Evolutionary conservation across 805 yeast genomes (phyloP), one percentile per base, ranked within the genome.

Genomic region (Candida schatavii): DNA sequence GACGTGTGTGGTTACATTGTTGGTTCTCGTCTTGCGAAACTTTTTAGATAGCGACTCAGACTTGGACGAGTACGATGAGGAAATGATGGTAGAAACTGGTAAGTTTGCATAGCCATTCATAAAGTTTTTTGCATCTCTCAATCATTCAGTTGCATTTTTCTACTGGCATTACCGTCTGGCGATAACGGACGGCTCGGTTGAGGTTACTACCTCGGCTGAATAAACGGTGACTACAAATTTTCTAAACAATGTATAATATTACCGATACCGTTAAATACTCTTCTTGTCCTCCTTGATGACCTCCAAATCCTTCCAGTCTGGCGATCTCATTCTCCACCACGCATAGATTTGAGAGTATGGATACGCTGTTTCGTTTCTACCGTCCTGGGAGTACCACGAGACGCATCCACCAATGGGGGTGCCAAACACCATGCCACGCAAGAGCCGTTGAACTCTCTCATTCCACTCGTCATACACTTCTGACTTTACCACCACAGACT

Each of bases 371-470:
- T 55, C 47, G 45, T 68, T 68, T 41, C 49, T 39, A 11, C 61
- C 62, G 17, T 45, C 53, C 26, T 48, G 42, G 1, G 62, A 19
- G 41, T 68, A 69, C 73, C 74, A 69, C n/a, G 70, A 57, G 10
- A 49, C 49, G 46, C 74, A 69, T 2, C 74, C 74, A 3, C 73
- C 74, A 42, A 62, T 64, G 3, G 47, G 42, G 6, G 66, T 52
- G 2, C 74, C 74, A 48, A 59, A 69, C 1, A 69, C 72, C 4
- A 62, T 47, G 35, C 45, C 49, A 29, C 39, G 42, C 45, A 67
- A 58, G 28, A 48, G 48, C 4, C 25, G 47, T 44, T 68, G 72
- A 3, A 54, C 46, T 5, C 42, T 50, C 5, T 45, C 45, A 41
- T 57, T 56, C 73, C 73, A 69, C 23, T 57, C 51, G 43, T 64